Percentiles rank a stretch among this genome's conserved stretches.
Evolutionary conservation across 2,329 filamentous ascomycete genomes (phyloP).

Genomic region (Verruconis gallopava): DNA sequence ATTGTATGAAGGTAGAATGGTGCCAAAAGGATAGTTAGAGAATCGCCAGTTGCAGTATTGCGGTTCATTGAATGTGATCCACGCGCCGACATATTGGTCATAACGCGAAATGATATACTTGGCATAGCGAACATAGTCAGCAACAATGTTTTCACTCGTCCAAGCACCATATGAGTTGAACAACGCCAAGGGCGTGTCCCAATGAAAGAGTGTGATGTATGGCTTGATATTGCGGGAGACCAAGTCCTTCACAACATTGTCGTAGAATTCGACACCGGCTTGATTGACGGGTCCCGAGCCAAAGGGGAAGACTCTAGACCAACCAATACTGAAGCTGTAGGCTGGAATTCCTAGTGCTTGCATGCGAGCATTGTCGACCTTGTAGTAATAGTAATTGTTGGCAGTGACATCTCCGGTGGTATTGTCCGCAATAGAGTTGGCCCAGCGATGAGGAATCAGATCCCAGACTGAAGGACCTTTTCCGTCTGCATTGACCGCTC

Average conservation of each 20-base stretch:
- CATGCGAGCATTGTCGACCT: constrained; percentile 29
- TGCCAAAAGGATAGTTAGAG: constrained; percentile 37
- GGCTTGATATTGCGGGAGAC: constrained; percentile 24
- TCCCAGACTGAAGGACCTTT: constrained; percentile 33
- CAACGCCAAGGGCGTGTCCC: constrained; percentile 30
- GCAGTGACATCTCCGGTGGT: constrained; percentile 29
- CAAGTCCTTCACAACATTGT: constrained; percentile 26
- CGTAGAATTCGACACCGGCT: constrained; percentile 25
- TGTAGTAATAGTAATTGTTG: constrained; percentile 31
- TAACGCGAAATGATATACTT: constrained; percentile 30
- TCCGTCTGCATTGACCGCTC: constrained; percentile 30
- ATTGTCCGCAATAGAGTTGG: constrained; percentile 28
- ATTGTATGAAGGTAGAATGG: constrained; percentile 47
- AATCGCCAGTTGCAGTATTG: constrained; percentile 39
- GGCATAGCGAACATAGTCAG: constrained; percentile 30
- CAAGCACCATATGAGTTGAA: constrained; percentile 28
- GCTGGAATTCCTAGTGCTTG: constrained; percentile 20
- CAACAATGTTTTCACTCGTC: constrained; percentile 21
- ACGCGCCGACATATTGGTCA: constrained; percentile 27
- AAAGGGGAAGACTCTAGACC: constrained; percentile 27
- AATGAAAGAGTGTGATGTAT: constrained; percentile 28
- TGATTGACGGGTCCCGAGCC: constrained; percentile 25
- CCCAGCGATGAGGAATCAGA: constrained; percentile 28
- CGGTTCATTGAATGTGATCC: constrained; percentile 30
- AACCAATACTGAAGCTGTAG: constrained; percentile 26